phyloP scores from a whole-genome alignment of 495 filamentous ascomycete species.

The Apodospora peruviana region DNA sequence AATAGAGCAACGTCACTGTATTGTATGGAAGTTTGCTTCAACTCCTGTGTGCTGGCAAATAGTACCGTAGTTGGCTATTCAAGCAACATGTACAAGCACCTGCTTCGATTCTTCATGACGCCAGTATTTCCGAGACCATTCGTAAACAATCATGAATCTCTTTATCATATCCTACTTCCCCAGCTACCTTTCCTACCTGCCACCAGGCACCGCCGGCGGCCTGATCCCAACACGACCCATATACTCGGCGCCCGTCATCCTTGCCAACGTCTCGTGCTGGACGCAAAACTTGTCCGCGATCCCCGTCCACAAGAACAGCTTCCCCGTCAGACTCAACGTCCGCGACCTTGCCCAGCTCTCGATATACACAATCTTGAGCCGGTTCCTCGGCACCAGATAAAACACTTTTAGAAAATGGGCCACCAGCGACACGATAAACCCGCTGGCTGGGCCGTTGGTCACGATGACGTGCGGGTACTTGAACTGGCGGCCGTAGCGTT shows the following conservation, averaged over 20 bases:
- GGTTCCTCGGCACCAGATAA: slow-evolving; percentile 30
- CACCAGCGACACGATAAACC: slow-evolving; percentile 69
- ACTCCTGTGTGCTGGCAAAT: too few species aligned
- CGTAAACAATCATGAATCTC: not conserved
- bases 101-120: too few species aligned
- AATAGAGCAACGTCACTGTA: too few species aligned
- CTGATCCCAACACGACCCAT: not conserved
- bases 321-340: slow-evolving; percentile 74
- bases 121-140: too few species aligned
- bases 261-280: slow-evolving; percentile 28
- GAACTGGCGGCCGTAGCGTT: slow-evolving; percentile 22
- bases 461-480: slow-evolving; percentile 58
- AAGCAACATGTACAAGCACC: too few species aligned
- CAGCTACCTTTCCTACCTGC: too few species aligned
- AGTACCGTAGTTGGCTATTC: too few species aligned
- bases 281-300: slow-evolving; percentile 41
- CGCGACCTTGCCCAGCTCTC: slow-evolving; percentile 87
- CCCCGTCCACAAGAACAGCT: slow-evolving; percentile 46
- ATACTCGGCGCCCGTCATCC: slow-evolving; percentile 3
- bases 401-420: slow-evolving; percentile 62
- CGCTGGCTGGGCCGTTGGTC: slow-evolving; percentile 85
- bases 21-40: too few species aligned
- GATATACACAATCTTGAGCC: slow-evolving; percentile 67
- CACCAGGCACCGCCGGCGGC: too few species aligned
- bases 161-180: too few species aligned